A percentile compares a stretch with the other conserved stretches of the same genome.
Conservation (phyloP, 2,329 filamentous ascomycete species). For the Aspergillus sergii region DNA sequence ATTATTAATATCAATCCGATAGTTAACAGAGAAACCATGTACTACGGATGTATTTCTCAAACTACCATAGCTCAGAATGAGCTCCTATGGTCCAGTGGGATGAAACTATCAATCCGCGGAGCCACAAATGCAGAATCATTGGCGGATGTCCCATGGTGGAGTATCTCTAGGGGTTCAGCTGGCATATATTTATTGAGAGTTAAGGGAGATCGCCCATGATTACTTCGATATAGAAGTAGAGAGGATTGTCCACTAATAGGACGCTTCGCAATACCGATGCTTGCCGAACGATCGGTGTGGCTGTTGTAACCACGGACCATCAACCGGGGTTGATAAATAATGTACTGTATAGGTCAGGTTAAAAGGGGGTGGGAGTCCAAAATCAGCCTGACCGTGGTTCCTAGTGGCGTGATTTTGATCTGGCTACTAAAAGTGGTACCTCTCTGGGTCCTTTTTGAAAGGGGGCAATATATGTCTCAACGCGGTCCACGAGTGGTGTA, state of each 20-base stretch:
- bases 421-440: not conserved
- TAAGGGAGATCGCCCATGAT: not conserved
- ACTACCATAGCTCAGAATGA: not conserved
- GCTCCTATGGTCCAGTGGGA: not conserved
- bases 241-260: not conserved
- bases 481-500: not conserved
- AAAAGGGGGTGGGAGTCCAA: not conserved
- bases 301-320: not conserved
- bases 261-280: not conserved
- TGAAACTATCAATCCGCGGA: not conserved
- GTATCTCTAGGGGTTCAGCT: not conserved
- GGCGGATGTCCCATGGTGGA: not conserved
- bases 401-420: not conserved
- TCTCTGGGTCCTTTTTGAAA: not conserved
- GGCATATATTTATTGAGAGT: slow-evolving; percentile 1
- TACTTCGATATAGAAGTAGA: not conserved
- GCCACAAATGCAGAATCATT: not conserved
- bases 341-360: not conserved
- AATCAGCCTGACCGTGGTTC: not conserved
- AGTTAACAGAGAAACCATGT: too few relatives aligned
- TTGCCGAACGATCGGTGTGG: not conserved
- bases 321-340: not conserved
- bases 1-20: not conserved
- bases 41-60: not conserved
- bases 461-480: not conserved